A percentile compares a stretch with the other conserved stretches of the same genome.
phyloP scores from a whole-genome alignment of 2,329 filamentous ascomycete genomes.

The Monilinia laxa region DNA sequence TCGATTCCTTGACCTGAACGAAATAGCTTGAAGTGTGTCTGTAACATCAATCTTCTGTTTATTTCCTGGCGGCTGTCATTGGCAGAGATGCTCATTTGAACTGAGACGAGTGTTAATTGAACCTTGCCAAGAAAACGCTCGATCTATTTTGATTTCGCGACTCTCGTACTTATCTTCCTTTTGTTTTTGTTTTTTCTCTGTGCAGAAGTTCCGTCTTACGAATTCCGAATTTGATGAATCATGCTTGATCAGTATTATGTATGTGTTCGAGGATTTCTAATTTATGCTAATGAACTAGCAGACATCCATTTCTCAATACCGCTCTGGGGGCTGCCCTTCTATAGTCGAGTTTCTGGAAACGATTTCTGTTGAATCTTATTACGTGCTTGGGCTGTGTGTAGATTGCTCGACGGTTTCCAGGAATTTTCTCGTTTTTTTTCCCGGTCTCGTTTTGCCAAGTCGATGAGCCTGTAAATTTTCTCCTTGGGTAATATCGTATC shows the following conservation, averaged over 20 bases:
- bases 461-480: no score
- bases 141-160: slow-evolving; percentile 3
- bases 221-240: background rate
- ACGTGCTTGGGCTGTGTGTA: background rate
- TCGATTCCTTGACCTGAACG: no score
- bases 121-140: no score
- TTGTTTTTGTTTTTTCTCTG: background rate
- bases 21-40: no score
- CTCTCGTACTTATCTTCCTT: background rate
- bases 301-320: background rate
- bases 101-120: no score
- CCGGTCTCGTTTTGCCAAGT: no score
- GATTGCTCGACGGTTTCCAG: no score
- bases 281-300: background rate
- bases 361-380: background rate
- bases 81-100: no score
- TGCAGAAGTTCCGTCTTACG: background rate
- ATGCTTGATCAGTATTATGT: background rate
- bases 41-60: no score
- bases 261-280: background rate
- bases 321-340: background rate
- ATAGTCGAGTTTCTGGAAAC: background rate
- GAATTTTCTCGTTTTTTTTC: no score
- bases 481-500: no score
- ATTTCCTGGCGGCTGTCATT: no score